phyloP scores from a whole-genome alignment of 1,284 basidiomycete species.

The Polyporus tsugae region DNA sequence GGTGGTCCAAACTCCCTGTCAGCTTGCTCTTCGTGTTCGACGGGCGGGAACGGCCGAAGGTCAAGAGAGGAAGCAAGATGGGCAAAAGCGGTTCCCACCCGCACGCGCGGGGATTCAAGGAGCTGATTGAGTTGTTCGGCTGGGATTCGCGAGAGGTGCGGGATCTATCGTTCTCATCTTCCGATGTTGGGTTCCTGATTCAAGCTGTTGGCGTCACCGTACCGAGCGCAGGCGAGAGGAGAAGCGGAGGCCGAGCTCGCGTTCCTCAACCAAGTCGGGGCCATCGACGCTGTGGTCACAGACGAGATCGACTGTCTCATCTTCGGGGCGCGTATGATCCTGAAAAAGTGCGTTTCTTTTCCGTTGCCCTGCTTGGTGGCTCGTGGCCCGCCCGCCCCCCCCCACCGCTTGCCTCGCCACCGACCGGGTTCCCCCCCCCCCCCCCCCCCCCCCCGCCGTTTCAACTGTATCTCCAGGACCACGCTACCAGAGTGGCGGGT shows the following conservation, averaged over 20 bases:
- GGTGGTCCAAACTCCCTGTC: conserved; percentile 60
- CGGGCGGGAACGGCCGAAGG: conserved; percentile 63
- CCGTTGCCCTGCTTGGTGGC: neutral
- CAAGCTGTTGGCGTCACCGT: neutral
- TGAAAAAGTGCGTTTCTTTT: conserved; percentile 44
- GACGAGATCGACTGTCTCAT: conserved; percentile 65
- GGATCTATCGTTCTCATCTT: conserved; percentile 3
- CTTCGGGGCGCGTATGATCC: conserved; percentile 47
- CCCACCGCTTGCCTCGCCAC: too few species aligned
- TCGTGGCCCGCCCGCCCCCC: too few species aligned
- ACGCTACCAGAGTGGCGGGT: too few species aligned
- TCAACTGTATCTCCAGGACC: too few species aligned
- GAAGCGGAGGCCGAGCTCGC: conserved; percentile 79
- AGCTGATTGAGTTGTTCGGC: conserved; percentile 62
- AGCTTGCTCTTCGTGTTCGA: conserved; percentile 78
- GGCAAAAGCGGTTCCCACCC: conserved; percentile 55
- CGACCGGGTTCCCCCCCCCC: too few species aligned
- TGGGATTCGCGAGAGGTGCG: conserved; percentile 67
- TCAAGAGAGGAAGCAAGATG: conserved; percentile 62
- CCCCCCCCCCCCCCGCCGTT: too few species aligned
- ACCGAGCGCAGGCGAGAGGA: conserved; percentile 55
- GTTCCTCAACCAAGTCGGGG: conserved; percentile 55
- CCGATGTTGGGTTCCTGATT: neutral
- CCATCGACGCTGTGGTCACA: conserved; percentile 69
- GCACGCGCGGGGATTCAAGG: conserved; percentile 51